phyloP scores from a whole-genome alignment of 108 stramenopile species.

The Aureococcus anophagefferens region DNA sequence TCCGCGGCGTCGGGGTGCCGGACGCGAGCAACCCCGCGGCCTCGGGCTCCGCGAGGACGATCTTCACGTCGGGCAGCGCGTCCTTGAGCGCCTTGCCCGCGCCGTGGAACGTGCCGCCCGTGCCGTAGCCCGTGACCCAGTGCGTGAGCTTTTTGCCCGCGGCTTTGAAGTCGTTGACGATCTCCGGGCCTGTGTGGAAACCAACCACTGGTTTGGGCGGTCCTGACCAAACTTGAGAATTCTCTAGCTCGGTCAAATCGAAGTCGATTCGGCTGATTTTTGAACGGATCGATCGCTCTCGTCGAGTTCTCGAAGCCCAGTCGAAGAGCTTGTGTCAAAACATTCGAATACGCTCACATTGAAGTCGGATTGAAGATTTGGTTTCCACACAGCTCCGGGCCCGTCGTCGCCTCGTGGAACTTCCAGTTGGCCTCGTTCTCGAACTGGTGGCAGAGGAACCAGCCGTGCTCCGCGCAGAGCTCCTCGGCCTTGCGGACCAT shows the following conservation, averaged over 20 bases:
- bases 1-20: conserved; percentile 43
- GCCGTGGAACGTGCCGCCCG: conserved; percentile 60
- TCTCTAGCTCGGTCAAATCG: too few relatives aligned
- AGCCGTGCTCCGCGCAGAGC: conserved; percentile 21
- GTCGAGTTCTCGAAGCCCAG: too few relatives aligned
- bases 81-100: conserved; percentile 49
- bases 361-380: too few relatives aligned
- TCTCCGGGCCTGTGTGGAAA: too few relatives aligned
- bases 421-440: conserved; percentile 65
- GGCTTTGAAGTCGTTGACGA: conserved; percentile 45
- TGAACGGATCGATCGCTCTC: too few relatives aligned
- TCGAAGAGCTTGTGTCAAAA: too few relatives aligned
- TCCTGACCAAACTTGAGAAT: too few relatives aligned
- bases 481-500: conserved; percentile 63
- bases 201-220: too few relatives aligned
- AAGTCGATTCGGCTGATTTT: too few relatives aligned
- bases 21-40: conserved; percentile 53
- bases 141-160: conserved; percentile 40
- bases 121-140: conserved; percentile 56
- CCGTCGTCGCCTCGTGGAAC: conserved; percentile 60
- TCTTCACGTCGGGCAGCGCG: conserved; percentile 49
- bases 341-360: too few relatives aligned
- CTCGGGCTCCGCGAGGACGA: conserved; percentile 54
- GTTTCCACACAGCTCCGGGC: too few relatives aligned
- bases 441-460: conserved; percentile 22